Evolutionary conservation across 164 flowering plant species (phyloP).

Genomic region (Protea cynaroides): DNA sequence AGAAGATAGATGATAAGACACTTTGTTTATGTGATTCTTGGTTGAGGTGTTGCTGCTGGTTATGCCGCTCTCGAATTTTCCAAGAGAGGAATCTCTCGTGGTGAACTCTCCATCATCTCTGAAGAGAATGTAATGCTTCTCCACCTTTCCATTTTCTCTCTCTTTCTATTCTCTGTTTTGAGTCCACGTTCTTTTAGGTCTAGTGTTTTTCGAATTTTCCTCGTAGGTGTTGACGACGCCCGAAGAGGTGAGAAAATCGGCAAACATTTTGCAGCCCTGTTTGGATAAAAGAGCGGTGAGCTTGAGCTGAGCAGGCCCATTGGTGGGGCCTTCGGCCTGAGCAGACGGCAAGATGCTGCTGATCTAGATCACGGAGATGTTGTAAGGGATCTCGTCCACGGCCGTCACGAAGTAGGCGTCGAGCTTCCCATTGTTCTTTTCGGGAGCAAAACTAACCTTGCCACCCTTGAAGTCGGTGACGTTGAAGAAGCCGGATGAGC

Average conservation of each 20-base stretch:
- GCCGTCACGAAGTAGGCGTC: slow-evolving; percentile 60
- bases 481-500: slow-evolving; percentile 66
- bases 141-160: no score
- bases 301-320: slow-evolving; percentile 44
- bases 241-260: slow-evolving; percentile 35
- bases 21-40: slow-evolving; percentile 84
- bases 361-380: slow-evolving; percentile 73
- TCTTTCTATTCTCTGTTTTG: no score
- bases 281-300: slow-evolving; percentile 44
- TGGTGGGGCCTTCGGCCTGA: slow-evolving; percentile 79
- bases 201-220: no score
- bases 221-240: slow-evolving; percentile 42
- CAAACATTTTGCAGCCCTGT: slow-evolving; percentile 70
- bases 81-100: slow-evolving; percentile 59
- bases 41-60: slow-evolving; percentile 97
- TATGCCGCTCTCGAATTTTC: slow-evolving; percentile 95
- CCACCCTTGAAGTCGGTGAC: slow-evolving; percentile 73
- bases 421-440: slow-evolving; percentile 36
- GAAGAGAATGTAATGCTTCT: slow-evolving; percentile 61
- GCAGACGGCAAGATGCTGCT: slow-evolving; percentile 49
- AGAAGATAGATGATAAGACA: slow-evolving; percentile 95
- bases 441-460: slow-evolving; percentile 62
- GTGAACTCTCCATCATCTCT: slow-evolving; percentile 93
- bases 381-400: slow-evolving; percentile 61
- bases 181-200: no score